These are phyloP conservation scores for Aspergillus arachidicola DNA, from an alignment of 2,329 filamentous ascomycete genomes.

Conservation along the genomic window DNA sequence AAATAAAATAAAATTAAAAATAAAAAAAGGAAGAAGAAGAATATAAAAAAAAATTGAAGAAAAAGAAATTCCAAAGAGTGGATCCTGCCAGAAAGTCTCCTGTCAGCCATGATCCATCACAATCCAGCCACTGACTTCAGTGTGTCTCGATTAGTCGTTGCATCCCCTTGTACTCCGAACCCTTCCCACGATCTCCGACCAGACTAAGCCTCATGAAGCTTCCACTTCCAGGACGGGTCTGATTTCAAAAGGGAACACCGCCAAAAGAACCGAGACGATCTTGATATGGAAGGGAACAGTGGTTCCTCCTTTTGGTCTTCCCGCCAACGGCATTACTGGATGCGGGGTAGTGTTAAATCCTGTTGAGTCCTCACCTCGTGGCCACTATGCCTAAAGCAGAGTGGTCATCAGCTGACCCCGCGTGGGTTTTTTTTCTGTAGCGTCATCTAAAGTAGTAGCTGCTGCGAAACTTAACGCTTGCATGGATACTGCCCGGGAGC, in stretches of 20 bases:
- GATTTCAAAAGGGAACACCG: background rate
- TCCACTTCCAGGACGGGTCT: background rate
- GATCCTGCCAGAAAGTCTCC: slow-evolving; percentile 1
- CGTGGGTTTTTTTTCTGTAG: slow-evolving; percentile 16
- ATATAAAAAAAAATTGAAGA: background rate
- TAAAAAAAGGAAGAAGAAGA: background rate
- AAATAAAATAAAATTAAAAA: background rate
- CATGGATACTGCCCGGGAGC: background rate
- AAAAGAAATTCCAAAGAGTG: background rate
- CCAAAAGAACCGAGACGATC: background rate
- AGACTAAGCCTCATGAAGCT: background rate
- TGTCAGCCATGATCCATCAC: slow-evolving; percentile 5
- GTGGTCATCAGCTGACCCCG: slow-evolving; percentile 27
- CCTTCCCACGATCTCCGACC: slow-evolving; percentile 6
- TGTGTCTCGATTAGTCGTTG: background rate
- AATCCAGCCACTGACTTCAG: slow-evolving; percentile 2
- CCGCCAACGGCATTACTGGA: slow-evolving; percentile 21
- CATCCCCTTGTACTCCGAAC: background rate
- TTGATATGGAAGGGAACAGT: background rate
- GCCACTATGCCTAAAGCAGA: slow-evolving; percentile 15
- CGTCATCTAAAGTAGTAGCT: background rate
- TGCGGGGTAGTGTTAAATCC: slow-evolving; percentile 23
- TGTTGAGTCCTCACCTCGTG: slow-evolving; percentile 7
- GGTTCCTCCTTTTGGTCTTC: slow-evolving; percentile 4
- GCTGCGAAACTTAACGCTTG: background rate